Evolutionary conservation across 345 rosid genomes (phyloP).

Genomic region (Gossypium arboreum): DNA sequence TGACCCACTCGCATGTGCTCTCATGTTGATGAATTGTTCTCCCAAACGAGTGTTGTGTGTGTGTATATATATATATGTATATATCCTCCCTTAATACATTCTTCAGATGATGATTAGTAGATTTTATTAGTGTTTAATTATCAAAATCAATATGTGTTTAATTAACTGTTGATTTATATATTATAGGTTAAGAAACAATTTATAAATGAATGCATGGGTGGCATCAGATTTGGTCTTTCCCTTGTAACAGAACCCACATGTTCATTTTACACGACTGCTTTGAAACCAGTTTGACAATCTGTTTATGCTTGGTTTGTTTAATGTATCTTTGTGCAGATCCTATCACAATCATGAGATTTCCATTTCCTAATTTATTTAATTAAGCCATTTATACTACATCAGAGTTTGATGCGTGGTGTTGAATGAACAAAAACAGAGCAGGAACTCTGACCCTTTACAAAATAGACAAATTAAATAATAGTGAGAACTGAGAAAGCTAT

Average conservation of each 20-base stretch:
- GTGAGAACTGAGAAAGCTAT: neutral
- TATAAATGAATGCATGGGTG: neutral
- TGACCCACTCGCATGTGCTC: conserved; percentile 7
- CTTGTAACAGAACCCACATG: conserved; percentile 16
- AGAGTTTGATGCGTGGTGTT: neutral
- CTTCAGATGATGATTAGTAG: neutral
- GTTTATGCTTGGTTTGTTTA: neutral
- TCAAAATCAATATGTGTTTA: neutral
- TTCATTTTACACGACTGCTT: neutral
- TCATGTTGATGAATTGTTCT: neutral
- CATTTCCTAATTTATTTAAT: conserved; percentile 2
- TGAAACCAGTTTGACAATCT: neutral
- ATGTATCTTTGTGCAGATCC: neutral
- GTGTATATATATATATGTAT: too few species aligned
- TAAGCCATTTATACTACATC: neutral
- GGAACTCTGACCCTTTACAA: neutral
- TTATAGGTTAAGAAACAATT: neutral
- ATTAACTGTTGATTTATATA: too few species aligned
- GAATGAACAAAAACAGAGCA: neutral
- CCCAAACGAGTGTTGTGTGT: too few species aligned
- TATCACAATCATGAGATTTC: conserved; percentile 11
- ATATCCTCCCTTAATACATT: neutral
- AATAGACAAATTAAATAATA: neutral
- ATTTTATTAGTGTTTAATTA: neutral
- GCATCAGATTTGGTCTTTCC: neutral